Base-by-base conservation (phyloP, 257 asterid species). In the Linaria vulgaris region DNA sequence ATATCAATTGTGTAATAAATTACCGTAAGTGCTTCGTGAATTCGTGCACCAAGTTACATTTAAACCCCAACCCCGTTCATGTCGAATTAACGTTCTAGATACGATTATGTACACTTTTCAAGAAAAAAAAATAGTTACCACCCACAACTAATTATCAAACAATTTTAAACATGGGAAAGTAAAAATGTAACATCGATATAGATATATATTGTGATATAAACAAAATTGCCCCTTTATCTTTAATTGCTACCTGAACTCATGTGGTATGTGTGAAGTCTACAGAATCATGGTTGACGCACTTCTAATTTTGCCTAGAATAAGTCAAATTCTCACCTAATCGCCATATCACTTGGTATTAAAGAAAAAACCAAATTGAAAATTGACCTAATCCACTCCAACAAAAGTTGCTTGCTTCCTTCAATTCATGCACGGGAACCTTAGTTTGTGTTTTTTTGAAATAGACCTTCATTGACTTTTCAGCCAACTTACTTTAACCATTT, bases 321-420 rank as follows among this genome's bases (percentile, higher is more conserved):
- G 76, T 69, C 72, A 12, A 15, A 1, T 24, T 68, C 73, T 51
- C 67, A 77, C 83, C 75, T 74, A 76, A 70, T 66, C 56, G 27
- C 62, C 12, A 16, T 50, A 46, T 62, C 69, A 58, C 77, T 66
- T 72, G 60, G 9, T 41, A 59, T 64, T 61, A 72, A 74, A 76
- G 69, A 54, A 71, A 64, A 27, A 19, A 38, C 0, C 58, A 73
- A 64, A 15, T 25, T 68, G 54, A 46, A 61, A 13, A 56, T 74
- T 82, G 85, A 82, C 85, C 66, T 17, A 44, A 78, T 68, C 79
- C 66, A 58, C 45, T 58, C 58, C 58, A 37, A 45, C 23, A 34
- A 31, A 17, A 21, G 3, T 43, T 68, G 52, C 16, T 39, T 62
- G 9, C 24, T 34, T 38, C 22, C 61, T 43, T 19, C 55, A n/a